Percentiles rank a stretch among this genome's conserved stretches.
These are phyloP conservation scores for Neurospora sp. DNA, from an alignment of 2,329 filamentous ascomycete species.

Conservation along the genomic window DNA sequence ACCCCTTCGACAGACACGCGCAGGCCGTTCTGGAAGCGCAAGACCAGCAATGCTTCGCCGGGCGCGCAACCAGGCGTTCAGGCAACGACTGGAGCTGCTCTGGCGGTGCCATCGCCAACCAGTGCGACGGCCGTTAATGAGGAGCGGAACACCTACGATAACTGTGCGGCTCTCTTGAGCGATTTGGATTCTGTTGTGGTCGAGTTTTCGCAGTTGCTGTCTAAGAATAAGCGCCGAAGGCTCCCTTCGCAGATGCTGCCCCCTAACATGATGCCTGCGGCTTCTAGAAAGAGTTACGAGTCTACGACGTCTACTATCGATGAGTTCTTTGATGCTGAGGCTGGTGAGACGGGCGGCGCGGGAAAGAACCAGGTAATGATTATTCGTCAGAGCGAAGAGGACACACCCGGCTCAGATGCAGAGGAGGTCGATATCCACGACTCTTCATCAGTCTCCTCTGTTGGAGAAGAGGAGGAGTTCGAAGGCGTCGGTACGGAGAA, in stretches of 20 bases:
- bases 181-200: constrained; percentile 76
- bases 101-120: constrained; percentile 32
- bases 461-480: constrained; percentile 47
- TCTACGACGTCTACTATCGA: constrained; percentile 50
- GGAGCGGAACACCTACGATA: constrained; percentile 63
- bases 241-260: constrained; percentile 28
- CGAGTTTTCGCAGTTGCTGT: constrained; percentile 70
- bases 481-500: constrained; percentile 40
- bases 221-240: constrained; percentile 70
- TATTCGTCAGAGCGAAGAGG: constrained; percentile 65
- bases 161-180: constrained; percentile 71
- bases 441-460: constrained; percentile 51
- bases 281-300: constrained; percentile 19
- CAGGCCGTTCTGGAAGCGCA: constrained; percentile 86
- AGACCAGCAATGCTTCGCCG: constrained; percentile 47
- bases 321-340: constrained; percentile 91
- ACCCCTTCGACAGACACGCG: constrained; percentile 39
- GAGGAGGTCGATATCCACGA: constrained; percentile 49
- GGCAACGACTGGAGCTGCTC: constrained; percentile 27
- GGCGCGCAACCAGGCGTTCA: constrained; percentile 24
- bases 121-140: constrained; percentile 27
- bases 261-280: constrained; percentile 23
- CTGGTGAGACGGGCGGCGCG: constrained; percentile 45
- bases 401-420: constrained; percentile 45
- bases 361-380: constrained; percentile 58